Percentiles rank a stretch among this genome's conserved stretches.
Conservation (phyloP, 1,139 yeast genomes). For the Nakaseomyces nivariensis region DNA sequence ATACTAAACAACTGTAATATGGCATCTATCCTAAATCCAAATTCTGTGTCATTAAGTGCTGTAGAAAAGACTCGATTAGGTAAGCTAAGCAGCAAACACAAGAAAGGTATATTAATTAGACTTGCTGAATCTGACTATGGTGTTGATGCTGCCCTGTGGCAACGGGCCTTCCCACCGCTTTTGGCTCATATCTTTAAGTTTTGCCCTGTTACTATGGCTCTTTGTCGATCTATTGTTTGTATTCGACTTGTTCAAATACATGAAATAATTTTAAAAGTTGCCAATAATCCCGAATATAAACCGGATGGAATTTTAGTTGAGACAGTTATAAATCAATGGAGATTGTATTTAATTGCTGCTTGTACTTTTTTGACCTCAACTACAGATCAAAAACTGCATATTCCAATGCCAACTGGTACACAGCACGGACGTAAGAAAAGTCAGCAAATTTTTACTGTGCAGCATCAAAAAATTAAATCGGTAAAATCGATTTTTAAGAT, state of each 20-base stretch:
- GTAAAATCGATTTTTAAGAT: conserved; percentile 83
- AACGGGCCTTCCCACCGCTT: conserved; percentile 71
- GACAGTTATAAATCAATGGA: conserved; percentile 76
- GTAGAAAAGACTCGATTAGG: conserved; percentile 72
- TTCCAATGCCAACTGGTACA: conserved; percentile 33
- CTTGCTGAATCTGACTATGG: conserved; percentile 90
- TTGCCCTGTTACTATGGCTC: conserved; percentile 90
- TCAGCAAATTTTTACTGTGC: conserved; percentile 67
- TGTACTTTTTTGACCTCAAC: conserved; percentile 88
- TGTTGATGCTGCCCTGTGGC: conserved; percentile 92
- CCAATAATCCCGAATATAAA: conserved; percentile 35
- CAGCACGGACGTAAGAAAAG: conserved; percentile 48
- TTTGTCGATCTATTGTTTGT: conserved; percentile 89
- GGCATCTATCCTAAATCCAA: conserved; percentile 50
- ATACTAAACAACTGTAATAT: conserved; percentile 65
- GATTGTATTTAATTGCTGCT: conserved; percentile 78
- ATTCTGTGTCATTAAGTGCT: conserved; percentile 50
- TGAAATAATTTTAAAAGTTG: conserved; percentile 58
- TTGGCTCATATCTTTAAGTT: conserved; percentile 62
- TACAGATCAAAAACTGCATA: conserved; percentile 66
- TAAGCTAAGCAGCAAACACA: conserved; percentile 47
- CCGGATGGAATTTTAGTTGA: conserved; percentile 51
- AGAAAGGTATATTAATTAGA: conserved; percentile 54
- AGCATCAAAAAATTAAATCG: conserved; percentile 86
- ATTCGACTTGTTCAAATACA: conserved; percentile 83